Evolutionary conservation across 257 asterid genomes (phyloP).

Genomic region (Primulina tabacum): DNA sequence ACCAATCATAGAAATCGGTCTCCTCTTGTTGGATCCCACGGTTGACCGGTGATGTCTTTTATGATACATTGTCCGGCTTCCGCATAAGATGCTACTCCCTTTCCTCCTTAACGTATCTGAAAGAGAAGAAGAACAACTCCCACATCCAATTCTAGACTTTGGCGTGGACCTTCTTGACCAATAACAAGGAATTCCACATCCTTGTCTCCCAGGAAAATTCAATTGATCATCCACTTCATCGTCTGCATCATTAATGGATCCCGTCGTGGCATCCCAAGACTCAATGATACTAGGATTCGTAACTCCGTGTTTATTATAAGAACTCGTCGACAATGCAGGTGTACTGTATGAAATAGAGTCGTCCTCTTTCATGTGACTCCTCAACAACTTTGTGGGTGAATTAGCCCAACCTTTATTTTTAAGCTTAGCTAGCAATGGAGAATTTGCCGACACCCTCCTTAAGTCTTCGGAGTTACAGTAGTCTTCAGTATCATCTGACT

Average conservation of each 20-base stretch:
- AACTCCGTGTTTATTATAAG: constrained; percentile 53
- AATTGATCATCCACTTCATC: constrained; percentile 81
- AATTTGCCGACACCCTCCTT: constrained; percentile 55
- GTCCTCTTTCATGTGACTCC: constrained; percentile 54
- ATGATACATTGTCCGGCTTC: constrained; percentile 48
- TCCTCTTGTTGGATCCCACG: constrained; percentile 56
- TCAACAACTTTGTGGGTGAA: constrained; percentile 47
- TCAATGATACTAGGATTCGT: constrained; percentile 68
- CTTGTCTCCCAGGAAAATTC: constrained; percentile 75
- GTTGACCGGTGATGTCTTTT: constrained; percentile 54
- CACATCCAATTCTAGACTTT: constrained; percentile 63
- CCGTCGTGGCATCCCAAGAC: constrained; percentile 89
- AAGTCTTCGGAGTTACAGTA: constrained; percentile 66
- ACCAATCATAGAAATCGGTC: constrained; percentile 41
- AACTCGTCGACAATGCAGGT: constrained; percentile 73
- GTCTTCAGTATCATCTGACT: constrained; percentile 75
- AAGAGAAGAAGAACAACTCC: constrained; percentile 83
- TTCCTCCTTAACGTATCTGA: constrained; percentile 87
- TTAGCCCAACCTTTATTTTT: constrained; percentile 55
- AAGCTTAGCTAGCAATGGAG: constrained; percentile 75
- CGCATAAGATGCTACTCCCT: constrained; percentile 72
- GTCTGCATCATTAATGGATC: constrained; percentile 55
- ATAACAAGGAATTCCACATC: constrained; percentile 94
- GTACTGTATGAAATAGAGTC: constrained; percentile 70
- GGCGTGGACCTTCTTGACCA: constrained; percentile 96